These are phyloP conservation scores for Trametes sanguinea DNA, from an alignment of 768 basidiomycete species.

Conservation along the genomic window DNA sequence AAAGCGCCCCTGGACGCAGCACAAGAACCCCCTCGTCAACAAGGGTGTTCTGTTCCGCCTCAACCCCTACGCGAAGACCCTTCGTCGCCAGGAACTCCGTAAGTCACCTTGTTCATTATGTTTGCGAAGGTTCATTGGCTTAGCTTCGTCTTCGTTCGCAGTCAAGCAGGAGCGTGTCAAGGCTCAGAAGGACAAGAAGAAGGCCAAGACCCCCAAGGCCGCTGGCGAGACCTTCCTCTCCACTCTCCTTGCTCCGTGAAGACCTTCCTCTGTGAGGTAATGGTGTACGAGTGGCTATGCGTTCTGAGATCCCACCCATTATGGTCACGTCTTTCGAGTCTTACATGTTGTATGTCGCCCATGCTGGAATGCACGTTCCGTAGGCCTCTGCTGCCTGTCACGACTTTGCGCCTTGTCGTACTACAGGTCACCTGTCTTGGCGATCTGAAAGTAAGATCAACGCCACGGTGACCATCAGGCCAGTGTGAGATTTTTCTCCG, in stretches of 20 bases:
- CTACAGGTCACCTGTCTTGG: background rate
- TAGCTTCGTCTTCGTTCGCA: slow-evolving; percentile 32
- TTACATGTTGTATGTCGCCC: slow-evolving; percentile 23
- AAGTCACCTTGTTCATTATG: slow-evolving; percentile 38
- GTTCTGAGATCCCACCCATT: slow-evolving; percentile 3
- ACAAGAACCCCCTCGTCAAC: slow-evolving; percentile 98
- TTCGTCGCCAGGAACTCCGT: slow-evolving; percentile 88
- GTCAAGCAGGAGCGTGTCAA: slow-evolving; percentile 81
- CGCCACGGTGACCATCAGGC: no score
- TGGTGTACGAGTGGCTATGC: slow-evolving; percentile 20
- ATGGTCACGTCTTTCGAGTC: slow-evolving; percentile 18
- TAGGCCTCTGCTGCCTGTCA: slow-evolving; percentile 11
- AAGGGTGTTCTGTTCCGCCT: slow-evolving; percentile 93
- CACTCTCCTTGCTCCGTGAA: slow-evolving; percentile 83
- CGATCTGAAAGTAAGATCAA: no score
- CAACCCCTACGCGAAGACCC: slow-evolving; percentile 97
- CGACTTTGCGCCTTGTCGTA: no score
- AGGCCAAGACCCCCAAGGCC: slow-evolving; percentile 59
- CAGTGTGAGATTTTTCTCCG: background rate
- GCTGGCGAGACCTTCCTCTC: slow-evolving; percentile 84
- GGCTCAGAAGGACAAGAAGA: slow-evolving; percentile 59
- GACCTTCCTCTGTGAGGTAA: background rate
- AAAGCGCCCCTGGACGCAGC: slow-evolving; percentile 97
- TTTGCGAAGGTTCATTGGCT: slow-evolving; percentile 1
- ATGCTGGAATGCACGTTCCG: slow-evolving; percentile 17